Evolutionary conservation across 2,329 filamentous ascomycete species (phyloP).

Genomic region (Penicillium sp.): DNA sequence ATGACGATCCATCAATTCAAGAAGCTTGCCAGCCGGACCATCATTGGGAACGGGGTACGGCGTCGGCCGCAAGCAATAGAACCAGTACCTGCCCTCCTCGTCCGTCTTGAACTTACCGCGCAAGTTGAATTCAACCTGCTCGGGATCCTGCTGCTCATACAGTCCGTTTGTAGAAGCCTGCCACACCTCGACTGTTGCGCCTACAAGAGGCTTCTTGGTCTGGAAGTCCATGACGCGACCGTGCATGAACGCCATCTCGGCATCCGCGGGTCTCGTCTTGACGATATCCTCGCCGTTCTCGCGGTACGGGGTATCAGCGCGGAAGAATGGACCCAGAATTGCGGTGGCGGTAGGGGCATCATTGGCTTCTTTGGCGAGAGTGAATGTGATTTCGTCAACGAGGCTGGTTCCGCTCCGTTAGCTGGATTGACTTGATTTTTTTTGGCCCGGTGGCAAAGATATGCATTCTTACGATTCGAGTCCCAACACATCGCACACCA

Average conservation of each 20-base stretch:
- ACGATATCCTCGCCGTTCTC: constrained; percentile 68
- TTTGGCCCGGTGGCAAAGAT: no score
- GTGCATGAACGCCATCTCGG: constrained; percentile 63
- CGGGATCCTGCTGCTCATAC: constrained; percentile 71
- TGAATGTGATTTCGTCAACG: constrained; percentile 79
- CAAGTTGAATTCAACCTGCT: constrained; percentile 71
- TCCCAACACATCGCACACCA: constrained; percentile 59
- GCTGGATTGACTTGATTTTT: background rate
- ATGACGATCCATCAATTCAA: constrained; percentile 60
- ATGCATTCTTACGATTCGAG: constrained; percentile 59
- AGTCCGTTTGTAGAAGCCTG: constrained; percentile 71
- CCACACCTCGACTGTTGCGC: constrained; percentile 73
- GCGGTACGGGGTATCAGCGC: constrained; percentile 67
- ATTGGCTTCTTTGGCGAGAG: constrained; percentile 53
- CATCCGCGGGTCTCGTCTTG: constrained; percentile 50
- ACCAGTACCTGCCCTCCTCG: constrained; percentile 60
- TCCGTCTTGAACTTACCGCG: constrained; percentile 71
- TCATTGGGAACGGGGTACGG: constrained; percentile 58
- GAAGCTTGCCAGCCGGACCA: constrained; percentile 57
- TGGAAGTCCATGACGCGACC: constrained; percentile 58
- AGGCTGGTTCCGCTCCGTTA: constrained; percentile 42
- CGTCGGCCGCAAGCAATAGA: constrained; percentile 62
- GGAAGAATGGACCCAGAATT: constrained; percentile 84
- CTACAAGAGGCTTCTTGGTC: constrained; percentile 64
- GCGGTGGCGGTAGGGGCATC: constrained; percentile 68